phyloP scores from a whole-genome alignment of 371 early-diverging fungal species.

The Rhizopus sp. region DNA sequence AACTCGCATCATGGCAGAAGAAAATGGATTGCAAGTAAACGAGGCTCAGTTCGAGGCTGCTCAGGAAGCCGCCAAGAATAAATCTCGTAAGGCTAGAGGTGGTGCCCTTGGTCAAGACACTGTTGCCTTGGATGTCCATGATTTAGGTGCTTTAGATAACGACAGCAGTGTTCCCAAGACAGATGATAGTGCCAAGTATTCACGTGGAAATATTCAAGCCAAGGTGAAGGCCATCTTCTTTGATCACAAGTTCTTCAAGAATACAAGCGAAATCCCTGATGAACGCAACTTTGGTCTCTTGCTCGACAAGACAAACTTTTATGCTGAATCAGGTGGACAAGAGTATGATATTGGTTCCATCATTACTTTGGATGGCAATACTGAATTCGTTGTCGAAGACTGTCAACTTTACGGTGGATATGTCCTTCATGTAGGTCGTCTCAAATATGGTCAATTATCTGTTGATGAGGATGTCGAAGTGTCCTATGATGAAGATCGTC shows the following conservation, averaged over 20 bases:
- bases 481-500: slow-evolving; percentile 87
- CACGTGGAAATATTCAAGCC: slow-evolving; percentile 66
- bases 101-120: slow-evolving; percentile 55
- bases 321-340: slow-evolving; percentile 99
- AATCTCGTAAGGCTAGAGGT: slow-evolving; percentile 72
- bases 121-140: slow-evolving; percentile 91
- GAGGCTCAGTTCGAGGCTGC: slow-evolving; percentile 84
- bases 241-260: slow-evolving; percentile 55
- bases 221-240: slow-evolving; percentile 74
- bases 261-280: slow-evolving; percentile 54
- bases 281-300: slow-evolving; percentile 81
- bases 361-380: slow-evolving; percentile 75
- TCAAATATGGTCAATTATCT: slow-evolving; percentile 83
- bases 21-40: slow-evolving; percentile 88
- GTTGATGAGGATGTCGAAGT: slow-evolving; percentile 75
- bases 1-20: slow-evolving; percentile 98
- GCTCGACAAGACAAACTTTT: slow-evolving; percentile 98
- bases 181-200: slow-evolving; percentile 92
- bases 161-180: slow-evolving; percentile 77
- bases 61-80: slow-evolving; percentile 84
- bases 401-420: slow-evolving; percentile 96
- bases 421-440: slow-evolving; percentile 95
- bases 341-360: slow-evolving; percentile 97
- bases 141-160: slow-evolving; percentile 84
- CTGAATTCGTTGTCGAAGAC: slow-evolving; percentile 93